Conservation (phyloP, 495 filamentous ascomycete species). For the Xylaria cubensis region DNA sequence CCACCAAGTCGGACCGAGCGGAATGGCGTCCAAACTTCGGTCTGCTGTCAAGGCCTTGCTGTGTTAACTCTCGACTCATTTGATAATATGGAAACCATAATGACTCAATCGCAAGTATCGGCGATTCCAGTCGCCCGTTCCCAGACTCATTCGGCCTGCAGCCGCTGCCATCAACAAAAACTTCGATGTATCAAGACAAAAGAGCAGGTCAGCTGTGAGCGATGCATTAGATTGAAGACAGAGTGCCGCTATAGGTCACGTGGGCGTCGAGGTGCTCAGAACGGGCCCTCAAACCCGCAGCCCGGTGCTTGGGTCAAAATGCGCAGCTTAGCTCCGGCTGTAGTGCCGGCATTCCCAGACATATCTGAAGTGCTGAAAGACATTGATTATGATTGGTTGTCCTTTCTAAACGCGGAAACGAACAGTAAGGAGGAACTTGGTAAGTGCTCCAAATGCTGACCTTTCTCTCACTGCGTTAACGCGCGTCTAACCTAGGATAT, state of each 20-base stretch:
- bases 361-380: background rate
- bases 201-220: slow-evolving; percentile 15
- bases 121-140: background rate
- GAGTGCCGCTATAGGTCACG: slow-evolving; percentile 27
- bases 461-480: background rate
- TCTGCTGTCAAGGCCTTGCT: background rate
- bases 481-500: background rate
- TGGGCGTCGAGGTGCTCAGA: background rate
- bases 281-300: background rate
- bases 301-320: background rate
- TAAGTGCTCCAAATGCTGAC: background rate
- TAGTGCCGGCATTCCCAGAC: background rate
- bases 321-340: background rate
- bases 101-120: background rate
- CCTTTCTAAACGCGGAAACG: background rate
- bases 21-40: background rate
- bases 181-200: slow-evolving; percentile 28
- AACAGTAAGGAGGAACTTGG: background rate
- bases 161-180: slow-evolving; percentile 32
- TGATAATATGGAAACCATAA: background rate
- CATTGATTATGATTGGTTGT: background rate
- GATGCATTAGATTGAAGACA: slow-evolving; percentile 17
- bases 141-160: slow-evolving; percentile 28
- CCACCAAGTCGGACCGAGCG: background rate
- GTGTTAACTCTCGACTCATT: background rate